A percentile compares a stretch with the other conserved stretches of the same genome.
Conservation (phyloP, 768 basidiomycete species). For the Lanmaoa rubissima region DNA sequence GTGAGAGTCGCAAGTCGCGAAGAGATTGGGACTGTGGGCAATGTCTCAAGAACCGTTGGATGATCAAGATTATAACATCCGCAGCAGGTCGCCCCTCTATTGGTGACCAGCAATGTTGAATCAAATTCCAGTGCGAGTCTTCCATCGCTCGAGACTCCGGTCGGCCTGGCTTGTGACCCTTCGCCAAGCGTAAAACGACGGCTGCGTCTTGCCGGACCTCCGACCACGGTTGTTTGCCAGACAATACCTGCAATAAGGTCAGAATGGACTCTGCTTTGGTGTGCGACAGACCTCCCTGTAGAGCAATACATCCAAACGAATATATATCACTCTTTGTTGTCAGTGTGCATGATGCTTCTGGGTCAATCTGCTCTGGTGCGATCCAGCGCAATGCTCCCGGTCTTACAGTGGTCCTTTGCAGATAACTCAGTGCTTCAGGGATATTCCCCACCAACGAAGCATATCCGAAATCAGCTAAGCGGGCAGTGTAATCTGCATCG, state of each 20-base stretch:
- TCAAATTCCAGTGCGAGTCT: conserved; percentile 7
- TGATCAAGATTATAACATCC: background rate
- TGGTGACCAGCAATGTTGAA: conserved; percentile 10
- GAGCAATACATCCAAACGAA: conserved; percentile 31
- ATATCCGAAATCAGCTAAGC: conserved; percentile 44
- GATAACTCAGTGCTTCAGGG: background rate
- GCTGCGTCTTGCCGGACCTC: background rate
- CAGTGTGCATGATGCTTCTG: background rate
- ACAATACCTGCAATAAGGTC: conserved; percentile 20
- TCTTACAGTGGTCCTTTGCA: conserved; percentile 27
- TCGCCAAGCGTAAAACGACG: conserved; percentile 4
- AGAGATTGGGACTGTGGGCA: background rate
- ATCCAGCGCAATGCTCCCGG: conserved; percentile 41
- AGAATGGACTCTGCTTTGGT: background rate
- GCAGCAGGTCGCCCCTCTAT: too few relatives aligned
- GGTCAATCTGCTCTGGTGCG: conserved; percentile 34
- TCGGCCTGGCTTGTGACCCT: background rate
- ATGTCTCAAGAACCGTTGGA: background rate
- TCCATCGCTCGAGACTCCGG: conserved; percentile 2
- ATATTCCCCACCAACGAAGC: conserved; percentile 26
- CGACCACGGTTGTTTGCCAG: conserved; percentile 14
- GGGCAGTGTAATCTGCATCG: conserved; percentile 28
- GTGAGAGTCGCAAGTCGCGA: background rate
- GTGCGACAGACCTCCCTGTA: conserved; percentile 17
- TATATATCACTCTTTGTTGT: conserved; percentile 18